Conservation (phyloP, 2,329 filamentous ascomycete species). For the Penicillium nordicum region DNA sequence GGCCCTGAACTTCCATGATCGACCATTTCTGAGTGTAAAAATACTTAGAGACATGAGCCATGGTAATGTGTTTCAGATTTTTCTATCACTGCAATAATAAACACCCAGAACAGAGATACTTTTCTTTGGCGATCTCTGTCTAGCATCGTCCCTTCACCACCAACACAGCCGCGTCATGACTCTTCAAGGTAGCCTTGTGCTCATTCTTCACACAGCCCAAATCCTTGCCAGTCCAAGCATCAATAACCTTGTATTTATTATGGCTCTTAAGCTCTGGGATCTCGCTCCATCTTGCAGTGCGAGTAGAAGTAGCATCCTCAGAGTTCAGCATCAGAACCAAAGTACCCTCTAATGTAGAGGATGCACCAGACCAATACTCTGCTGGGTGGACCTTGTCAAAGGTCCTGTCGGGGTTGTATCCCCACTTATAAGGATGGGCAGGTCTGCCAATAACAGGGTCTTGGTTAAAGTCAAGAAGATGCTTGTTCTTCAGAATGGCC, state of each 20-base stretch:
- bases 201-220: slow-evolving; percentile 30
- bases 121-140: not conserved
- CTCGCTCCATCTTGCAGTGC: slow-evolving; percentile 31
- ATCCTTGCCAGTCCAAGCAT: slow-evolving; percentile 31
- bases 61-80: not conserved
- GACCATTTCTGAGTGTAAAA: not conserved
- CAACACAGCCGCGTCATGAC: slow-evolving; percentile 32
- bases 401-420: slow-evolving; percentile 35
- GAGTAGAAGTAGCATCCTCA: slow-evolving; percentile 19
- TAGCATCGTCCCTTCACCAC: slow-evolving; percentile 23
- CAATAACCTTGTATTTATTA: slow-evolving; percentile 22
- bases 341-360: slow-evolving; percentile 25
- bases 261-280: slow-evolving; percentile 26
- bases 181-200: slow-evolving; percentile 23
- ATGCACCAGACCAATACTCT: slow-evolving; percentile 37
- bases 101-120: not conserved
- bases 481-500: slow-evolving; percentile 43
- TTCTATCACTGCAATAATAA: too few relatives aligned
- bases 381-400: slow-evolving; percentile 34
- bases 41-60: not conserved
- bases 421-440: slow-evolving; percentile 44
- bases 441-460: slow-evolving; percentile 43
- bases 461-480: slow-evolving; percentile 47
- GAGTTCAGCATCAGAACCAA: slow-evolving; percentile 35
- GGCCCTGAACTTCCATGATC: not conserved